Percentiles rank a stretch among this genome's conserved stretches.
These are phyloP conservation scores for Lactarius deliciosus DNA, from an alignment of 768 basidiomycete genomes.

Conservation along the genomic window DNA sequence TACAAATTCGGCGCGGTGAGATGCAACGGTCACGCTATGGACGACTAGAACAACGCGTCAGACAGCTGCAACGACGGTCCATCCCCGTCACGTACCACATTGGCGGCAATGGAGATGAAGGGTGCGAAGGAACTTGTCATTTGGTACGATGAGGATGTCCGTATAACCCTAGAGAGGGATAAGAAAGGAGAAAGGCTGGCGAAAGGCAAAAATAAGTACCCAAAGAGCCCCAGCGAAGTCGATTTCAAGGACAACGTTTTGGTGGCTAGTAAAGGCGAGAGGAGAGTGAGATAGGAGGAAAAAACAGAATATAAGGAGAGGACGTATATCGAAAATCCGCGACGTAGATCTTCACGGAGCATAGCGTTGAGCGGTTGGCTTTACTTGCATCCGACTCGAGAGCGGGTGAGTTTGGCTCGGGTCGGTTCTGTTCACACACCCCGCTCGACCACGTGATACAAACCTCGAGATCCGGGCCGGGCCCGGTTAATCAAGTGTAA, in stretches of 20 bases:
- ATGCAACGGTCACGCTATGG: conserved; percentile 69
- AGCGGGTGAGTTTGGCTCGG: neutral
- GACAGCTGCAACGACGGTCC: conserved; percentile 22
- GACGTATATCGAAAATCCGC: conserved; percentile 91
- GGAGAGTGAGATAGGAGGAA: conserved; percentile 42
- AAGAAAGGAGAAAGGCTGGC: conserved; percentile 20
- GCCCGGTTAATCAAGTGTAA: neutral
- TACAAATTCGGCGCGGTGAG: conserved; percentile 72
- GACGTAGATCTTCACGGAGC: conserved; percentile 75
- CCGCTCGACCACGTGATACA: conserved; percentile 11
- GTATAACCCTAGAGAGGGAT: conserved; percentile 72
- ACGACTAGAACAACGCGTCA: conserved; percentile 49
- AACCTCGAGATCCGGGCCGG: neutral
- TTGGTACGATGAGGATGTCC: conserved; percentile 86
- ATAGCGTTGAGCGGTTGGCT: conserved; percentile 38
- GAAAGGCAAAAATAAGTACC: conserved; percentile 46
- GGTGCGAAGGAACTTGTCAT: conserved; percentile 72
- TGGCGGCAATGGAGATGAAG: conserved; percentile 88
- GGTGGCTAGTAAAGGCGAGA: conserved; percentile 81
- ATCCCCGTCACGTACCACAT: conserved; percentile 57
- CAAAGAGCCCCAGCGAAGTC: conserved; percentile 87
- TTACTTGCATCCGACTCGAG: neutral
- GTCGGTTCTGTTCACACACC: neutral
- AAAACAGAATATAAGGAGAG: conserved; percentile 34
- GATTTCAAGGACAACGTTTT: conserved; percentile 92